A percentile compares a stretch with the other conserved stretches of the same genome.
These are phyloP conservation scores for Lactifluus echinatus DNA, from an alignment of 768 basidiomycete genomes.

Conservation along the genomic window DNA sequence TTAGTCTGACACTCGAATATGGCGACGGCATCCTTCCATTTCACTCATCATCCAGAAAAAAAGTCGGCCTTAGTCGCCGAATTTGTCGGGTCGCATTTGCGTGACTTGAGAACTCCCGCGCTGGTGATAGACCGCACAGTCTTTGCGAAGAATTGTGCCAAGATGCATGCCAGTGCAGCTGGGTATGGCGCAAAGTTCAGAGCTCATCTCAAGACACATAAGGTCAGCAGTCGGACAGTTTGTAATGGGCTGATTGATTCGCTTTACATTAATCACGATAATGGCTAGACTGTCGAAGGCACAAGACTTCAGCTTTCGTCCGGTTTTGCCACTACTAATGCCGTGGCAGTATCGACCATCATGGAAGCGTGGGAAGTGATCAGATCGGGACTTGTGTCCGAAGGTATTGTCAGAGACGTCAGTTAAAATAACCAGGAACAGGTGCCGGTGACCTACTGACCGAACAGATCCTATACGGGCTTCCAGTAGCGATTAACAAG, in stretches of 20 bases:
- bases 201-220: slow-evolving; percentile 81
- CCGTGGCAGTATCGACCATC: slow-evolving; percentile 73
- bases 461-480: slow-evolving; percentile 66
- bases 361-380: slow-evolving; percentile 76
- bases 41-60: slow-evolving; percentile 33
- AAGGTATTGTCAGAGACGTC: slow-evolving; percentile 68
- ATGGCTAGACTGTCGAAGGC: slow-evolving; percentile 62
- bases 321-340: slow-evolving; percentile 41
- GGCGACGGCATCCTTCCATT: slow-evolving; percentile 29
- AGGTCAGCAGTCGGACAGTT: slow-evolving; percentile 38
- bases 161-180: slow-evolving; percentile 59
- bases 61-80: slow-evolving; percentile 43
- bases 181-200: slow-evolving; percentile 66
- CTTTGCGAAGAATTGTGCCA: slow-evolving; percentile 65
- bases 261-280: background rate
- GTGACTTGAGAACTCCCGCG: slow-evolving; percentile 63
- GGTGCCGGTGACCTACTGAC: slow-evolving; percentile 4
- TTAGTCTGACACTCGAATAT: slow-evolving; percentile 6
- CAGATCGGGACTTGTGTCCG: slow-evolving; percentile 54
- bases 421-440: background rate
- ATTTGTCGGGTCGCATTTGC: slow-evolving; percentile 50
- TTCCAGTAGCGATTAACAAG: slow-evolving; percentile 65
- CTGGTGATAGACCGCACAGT: slow-evolving; percentile 65
- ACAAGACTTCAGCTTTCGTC: slow-evolving; percentile 59
- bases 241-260: background rate